These are phyloP conservation scores for Citrus sinensis DNA, from an alignment of 345 rosid genomes.

Conservation along the genomic window DNA sequence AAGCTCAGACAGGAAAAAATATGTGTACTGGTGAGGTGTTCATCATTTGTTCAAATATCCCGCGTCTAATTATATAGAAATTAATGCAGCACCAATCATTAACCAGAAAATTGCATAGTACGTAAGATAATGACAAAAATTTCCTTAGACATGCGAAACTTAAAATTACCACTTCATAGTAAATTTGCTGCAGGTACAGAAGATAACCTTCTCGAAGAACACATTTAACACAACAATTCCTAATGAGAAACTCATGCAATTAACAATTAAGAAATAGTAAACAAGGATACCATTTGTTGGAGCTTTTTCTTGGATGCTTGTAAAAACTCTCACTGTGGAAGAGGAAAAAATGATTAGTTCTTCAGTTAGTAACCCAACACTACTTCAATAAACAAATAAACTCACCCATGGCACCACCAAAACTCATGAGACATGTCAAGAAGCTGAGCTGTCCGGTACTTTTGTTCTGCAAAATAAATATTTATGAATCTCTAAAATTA, in stretches of 20 bases:
- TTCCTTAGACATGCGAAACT: background rate
- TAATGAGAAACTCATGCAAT: background rate
- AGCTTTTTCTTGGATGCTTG: constrained; percentile 90
- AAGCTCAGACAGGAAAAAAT: background rate
- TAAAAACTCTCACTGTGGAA: constrained; percentile 80
- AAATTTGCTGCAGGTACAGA: background rate
- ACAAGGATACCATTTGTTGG: constrained; percentile 79
- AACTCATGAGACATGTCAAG: constrained; percentile 80
- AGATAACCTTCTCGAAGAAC: background rate
- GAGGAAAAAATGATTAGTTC: background rate
- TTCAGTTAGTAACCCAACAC: background rate
- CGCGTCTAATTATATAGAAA: background rate
- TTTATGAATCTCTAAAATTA: background rate
- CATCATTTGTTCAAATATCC: background rate
- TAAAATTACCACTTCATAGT: background rate
- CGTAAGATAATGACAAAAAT: background rate
- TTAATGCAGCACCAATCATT: too few species aligned
- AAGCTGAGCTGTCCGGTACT: constrained; percentile 93
- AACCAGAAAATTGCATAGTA: background rate
- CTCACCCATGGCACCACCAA: constrained; percentile 76
- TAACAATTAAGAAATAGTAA: background rate
- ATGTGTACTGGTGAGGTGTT: background rate
- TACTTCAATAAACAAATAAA: background rate
- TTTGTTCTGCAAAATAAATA: constrained; percentile 58
- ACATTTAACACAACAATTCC: background rate